These are phyloP conservation scores for Roridomyces roridus DNA, from an alignment of 768 basidiomycete species.

Conservation along the genomic window DNA sequence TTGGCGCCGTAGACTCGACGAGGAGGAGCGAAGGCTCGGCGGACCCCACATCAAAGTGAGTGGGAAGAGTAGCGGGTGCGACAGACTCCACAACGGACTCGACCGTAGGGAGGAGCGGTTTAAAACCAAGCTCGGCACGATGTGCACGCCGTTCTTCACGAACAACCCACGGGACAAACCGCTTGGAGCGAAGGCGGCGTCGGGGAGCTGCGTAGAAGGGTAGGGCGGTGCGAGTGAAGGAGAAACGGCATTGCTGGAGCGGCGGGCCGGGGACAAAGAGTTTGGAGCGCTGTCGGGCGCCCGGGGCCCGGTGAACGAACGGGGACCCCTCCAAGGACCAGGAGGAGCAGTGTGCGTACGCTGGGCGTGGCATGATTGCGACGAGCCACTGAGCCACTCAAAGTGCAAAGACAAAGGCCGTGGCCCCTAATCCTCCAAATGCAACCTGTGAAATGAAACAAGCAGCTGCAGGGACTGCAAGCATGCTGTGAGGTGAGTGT, in stretches of 20 bases:
- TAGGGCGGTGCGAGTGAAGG: not conserved
- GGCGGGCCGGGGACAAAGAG: not conserved
- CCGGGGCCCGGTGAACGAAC: not conserved
- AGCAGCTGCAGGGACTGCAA: slow-evolving; percentile 8
- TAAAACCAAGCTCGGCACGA: slow-evolving; percentile 1
- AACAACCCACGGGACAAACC: not conserved
- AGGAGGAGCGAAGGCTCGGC: slow-evolving; percentile 7
- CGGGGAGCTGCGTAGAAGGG: no score
- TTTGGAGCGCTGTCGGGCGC: slow-evolving; percentile 1
- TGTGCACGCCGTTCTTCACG: not conserved
- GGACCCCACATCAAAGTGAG: not conserved
- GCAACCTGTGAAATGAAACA: not conserved
- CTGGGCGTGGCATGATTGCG: not conserved
- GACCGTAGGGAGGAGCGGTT: slow-evolving; percentile 9
- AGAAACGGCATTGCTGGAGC: not conserved
- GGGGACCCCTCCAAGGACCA: not conserved
- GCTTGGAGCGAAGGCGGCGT: not conserved
- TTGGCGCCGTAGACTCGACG: slow-evolving; percentile 5
- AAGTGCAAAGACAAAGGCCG: not conserved
- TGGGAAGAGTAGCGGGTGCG: not conserved
- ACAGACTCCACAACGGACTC: not conserved
- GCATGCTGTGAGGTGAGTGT: not conserved
- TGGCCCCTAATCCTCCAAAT: not conserved
- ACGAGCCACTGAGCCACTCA: not conserved
- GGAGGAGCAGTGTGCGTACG: not conserved